Evolutionary conservation across 2,329 filamentous ascomycete species (phyloP).

Genomic region (Zopfia rhizophila): DNA sequence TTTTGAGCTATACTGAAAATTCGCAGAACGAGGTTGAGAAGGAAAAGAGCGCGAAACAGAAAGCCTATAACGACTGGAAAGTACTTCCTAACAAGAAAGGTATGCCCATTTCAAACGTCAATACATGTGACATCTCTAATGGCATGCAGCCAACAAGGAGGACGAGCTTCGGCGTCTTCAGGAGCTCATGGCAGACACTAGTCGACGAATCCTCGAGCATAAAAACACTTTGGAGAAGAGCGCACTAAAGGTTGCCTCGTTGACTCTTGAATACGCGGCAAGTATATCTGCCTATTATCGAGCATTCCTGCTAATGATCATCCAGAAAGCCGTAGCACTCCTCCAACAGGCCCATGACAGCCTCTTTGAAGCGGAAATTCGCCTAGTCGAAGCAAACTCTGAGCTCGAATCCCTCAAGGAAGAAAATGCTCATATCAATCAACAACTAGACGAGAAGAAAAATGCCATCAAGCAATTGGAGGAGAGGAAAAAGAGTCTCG

Average conservation of each 20-base stretch:
- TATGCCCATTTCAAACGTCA: slow-evolving; percentile 50
- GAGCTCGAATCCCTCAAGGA: slow-evolving; percentile 76
- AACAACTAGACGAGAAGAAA: slow-evolving; percentile 47
- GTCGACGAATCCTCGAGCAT: slow-evolving; percentile 61
- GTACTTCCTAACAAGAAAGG: slow-evolving; percentile 77
- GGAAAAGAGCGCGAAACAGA: slow-evolving; percentile 76
- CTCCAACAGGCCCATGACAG: slow-evolving; percentile 72
- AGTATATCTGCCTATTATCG: slow-evolving; percentile 26
- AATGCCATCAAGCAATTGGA: slow-evolving; percentile 29
- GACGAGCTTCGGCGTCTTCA: slow-evolving; percentile 57
- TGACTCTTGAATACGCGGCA: slow-evolving; percentile 66
- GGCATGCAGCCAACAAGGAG: slow-evolving; percentile 54
- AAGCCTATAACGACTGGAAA: slow-evolving; percentile 70
- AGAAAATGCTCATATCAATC: slow-evolving; percentile 61
- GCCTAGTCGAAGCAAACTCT: slow-evolving; percentile 81
- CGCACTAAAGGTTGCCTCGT: slow-evolving; percentile 52
- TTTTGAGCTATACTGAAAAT: neutral
- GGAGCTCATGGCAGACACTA: slow-evolving; percentile 55
- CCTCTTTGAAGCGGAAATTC: slow-evolving; percentile 75
- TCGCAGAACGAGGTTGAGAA: slow-evolving; percentile 57
- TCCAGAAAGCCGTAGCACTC: slow-evolving; percentile 66
- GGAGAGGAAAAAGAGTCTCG: slow-evolving; percentile 18
- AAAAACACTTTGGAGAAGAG: slow-evolving; percentile 48
- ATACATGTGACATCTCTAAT: slow-evolving; percentile 32
- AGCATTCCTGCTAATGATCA: slow-evolving; percentile 25